Evolutionary conservation across 768 basidiomycete genomes (phyloP).

Genomic region (Lentinula sp.): DNA sequence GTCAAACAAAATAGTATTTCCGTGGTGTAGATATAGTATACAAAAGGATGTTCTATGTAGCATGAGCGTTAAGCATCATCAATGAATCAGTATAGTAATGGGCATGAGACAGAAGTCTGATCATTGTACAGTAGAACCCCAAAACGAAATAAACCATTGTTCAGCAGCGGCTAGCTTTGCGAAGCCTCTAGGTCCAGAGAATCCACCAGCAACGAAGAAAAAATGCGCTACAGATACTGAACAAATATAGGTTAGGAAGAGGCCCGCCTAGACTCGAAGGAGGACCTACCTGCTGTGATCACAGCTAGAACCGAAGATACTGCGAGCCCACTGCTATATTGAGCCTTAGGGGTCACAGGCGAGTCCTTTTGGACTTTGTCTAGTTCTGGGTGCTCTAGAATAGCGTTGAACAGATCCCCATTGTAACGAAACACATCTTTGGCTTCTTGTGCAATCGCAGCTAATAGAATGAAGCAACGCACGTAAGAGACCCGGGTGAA

Average conservation of each 20-base stretch:
- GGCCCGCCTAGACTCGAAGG: neutral
- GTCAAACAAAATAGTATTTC: neutral
- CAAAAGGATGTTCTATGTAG: neutral
- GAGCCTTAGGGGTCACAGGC: constrained; percentile 4
- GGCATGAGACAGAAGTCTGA: neutral
- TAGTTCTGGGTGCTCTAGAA: constrained; percentile 17
- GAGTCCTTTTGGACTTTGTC: constrained; percentile 16
- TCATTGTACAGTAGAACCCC: neutral
- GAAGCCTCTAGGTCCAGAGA: constrained; percentile 39
- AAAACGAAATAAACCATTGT: constrained; percentile 26
- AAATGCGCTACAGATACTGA: constrained; percentile 44
- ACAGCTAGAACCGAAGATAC: constrained; percentile 29
- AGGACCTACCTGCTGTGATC: constrained; percentile 25
- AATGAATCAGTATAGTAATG: neutral
- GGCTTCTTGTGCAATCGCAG: constrained; percentile 41
- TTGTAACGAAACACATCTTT: constrained; percentile 44
- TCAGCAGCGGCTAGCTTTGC: constrained; percentile 36
- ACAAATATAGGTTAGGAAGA: neutral
- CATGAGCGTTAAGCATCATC: neutral
- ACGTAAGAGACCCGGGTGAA: neutral
- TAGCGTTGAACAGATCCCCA: constrained; percentile 34
- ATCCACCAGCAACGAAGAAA: constrained; percentile 36
- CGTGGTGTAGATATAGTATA: neutral
- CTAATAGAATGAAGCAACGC: constrained; percentile 19
- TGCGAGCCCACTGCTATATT: neutral